Percentiles rank a stretch among this genome's conserved stretches.
These are phyloP conservation scores for Boletus holoroseus DNA, from an alignment of 1,284 basidiomycete species.

Conservation along the genomic window DNA sequence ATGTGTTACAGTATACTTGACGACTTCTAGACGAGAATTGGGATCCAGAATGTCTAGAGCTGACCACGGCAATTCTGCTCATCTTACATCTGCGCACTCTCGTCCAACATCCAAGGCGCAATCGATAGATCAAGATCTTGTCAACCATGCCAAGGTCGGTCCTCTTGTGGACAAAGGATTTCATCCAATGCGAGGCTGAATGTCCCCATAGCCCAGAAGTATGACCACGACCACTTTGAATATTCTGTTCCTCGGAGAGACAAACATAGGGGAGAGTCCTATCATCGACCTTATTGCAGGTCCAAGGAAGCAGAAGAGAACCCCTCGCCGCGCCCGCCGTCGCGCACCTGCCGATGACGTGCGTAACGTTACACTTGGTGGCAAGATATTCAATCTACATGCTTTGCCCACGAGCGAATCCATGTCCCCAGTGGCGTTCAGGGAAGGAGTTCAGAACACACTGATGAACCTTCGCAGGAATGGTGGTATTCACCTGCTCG, in stretches of 20 bases:
- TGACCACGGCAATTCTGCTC: slow-evolving; percentile 8
- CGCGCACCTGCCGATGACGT: background rate
- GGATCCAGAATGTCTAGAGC: slow-evolving; percentile 19
- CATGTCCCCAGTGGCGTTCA: background rate
- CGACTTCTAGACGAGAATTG: background rate
- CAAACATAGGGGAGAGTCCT: slow-evolving; percentile 16
- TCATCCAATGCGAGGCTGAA: slow-evolving; percentile 7
- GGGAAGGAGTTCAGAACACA: slow-evolving; percentile 7
- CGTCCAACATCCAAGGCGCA: slow-evolving; percentile 9
- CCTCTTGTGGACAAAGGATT: background rate
- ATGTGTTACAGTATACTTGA: background rate
- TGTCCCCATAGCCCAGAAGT: slow-evolving; percentile 7
- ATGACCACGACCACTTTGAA: slow-evolving; percentile 11
- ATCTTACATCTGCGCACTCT: slow-evolving; percentile 12
- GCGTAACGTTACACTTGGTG: slow-evolving; percentile 13
- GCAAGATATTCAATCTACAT: slow-evolving; percentile 20
- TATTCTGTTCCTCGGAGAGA: slow-evolving; percentile 27
- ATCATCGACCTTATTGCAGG: slow-evolving; percentile 19
- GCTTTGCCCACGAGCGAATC: slow-evolving; percentile 5
- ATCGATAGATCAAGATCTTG: slow-evolving; percentile 8
- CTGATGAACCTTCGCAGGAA: slow-evolving; percentile 14
- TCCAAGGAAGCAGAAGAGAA: slow-evolving; percentile 2
- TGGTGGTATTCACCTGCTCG: slow-evolving; percentile 20
- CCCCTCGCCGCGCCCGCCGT: background rate
- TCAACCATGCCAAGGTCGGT: slow-evolving; percentile 11